phyloP scores from a whole-genome alignment of 208 protist genomes.

The Herpetomonas tarakana region DNA sequence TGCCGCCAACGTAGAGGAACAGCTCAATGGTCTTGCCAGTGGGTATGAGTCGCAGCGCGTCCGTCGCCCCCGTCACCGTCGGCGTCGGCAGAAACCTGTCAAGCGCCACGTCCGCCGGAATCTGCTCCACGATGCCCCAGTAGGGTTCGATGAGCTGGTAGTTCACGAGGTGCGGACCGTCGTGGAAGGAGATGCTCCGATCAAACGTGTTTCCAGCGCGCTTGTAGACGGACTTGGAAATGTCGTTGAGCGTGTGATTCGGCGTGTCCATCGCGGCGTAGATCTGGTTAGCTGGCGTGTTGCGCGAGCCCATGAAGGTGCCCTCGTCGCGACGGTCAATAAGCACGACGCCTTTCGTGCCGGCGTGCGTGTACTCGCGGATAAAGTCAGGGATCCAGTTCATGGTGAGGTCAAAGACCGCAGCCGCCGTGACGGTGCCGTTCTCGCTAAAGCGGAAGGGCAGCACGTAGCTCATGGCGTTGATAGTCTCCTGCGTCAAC shows the following conservation, averaged over 20 bases:
- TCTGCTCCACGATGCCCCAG: conserved; percentile 54
- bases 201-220: conserved; percentile 23
- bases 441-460: conserved; percentile 19
- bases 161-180: conserved; percentile 29
- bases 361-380: conserved; percentile 16
- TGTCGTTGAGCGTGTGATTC: conserved; percentile 29
- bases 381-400: conserved; percentile 26
- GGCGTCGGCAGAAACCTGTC: conserved; percentile 48
- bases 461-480: conserved; percentile 36
- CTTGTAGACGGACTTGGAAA: conserved; percentile 24
- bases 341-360: conserved; percentile 36
- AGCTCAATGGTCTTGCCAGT: conserved; percentile 38
- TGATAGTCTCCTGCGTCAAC: conserved; percentile 9
- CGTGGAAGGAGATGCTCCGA: conserved; percentile 29
- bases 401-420: conserved; percentile 30
- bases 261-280: conserved; percentile 36
- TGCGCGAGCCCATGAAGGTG: conserved; percentile 37
- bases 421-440: conserved; percentile 23
- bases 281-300: conserved; percentile 8
- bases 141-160: conserved; percentile 39
- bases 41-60: conserved; percentile 45
- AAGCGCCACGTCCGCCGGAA: conserved; percentile 37
- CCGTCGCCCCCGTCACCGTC: conserved; percentile 34
- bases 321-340: conserved; percentile 37
- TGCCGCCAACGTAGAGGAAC: conserved; percentile 44